Percentiles rank a stretch among this genome's conserved stretches.
phyloP scores from a whole-genome alignment of 2,329 filamentous ascomycete species.

The Tolypocladium inflatum region DNA sequence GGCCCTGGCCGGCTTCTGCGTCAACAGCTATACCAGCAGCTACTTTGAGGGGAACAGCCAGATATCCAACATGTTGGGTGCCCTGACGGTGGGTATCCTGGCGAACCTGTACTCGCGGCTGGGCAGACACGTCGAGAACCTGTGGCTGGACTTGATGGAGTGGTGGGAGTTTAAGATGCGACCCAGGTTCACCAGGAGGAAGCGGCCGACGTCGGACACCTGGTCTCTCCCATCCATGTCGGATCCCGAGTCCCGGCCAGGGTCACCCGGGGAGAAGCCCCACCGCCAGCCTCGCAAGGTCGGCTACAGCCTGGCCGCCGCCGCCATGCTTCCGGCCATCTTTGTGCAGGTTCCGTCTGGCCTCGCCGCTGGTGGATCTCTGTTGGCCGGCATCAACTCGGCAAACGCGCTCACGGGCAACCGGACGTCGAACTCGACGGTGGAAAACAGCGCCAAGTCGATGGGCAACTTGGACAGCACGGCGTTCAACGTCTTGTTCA shows the following conservation, averaged over 20 bases:
- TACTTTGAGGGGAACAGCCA: slow-evolving; percentile 63
- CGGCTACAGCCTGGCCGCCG: slow-evolving; percentile 72
- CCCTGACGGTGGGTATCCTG: slow-evolving; percentile 64
- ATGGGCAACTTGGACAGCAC: slow-evolving; percentile 29
- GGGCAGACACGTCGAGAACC: slow-evolving; percentile 49
- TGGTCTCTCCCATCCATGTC: slow-evolving; percentile 20
- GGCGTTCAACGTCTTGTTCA: slow-evolving; percentile 44
- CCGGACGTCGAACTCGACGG: slow-evolving; percentile 12
- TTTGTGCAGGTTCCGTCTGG: slow-evolving; percentile 61
- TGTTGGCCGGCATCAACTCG: slow-evolving; percentile 46
- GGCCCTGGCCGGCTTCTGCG: slow-evolving; percentile 62
- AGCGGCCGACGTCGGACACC: slow-evolving; percentile 15
- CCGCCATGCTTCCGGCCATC: slow-evolving; percentile 78
- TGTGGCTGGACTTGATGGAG: slow-evolving; percentile 34
- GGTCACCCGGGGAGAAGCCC: slow-evolving; percentile 10
- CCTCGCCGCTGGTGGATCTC: slow-evolving; percentile 49
- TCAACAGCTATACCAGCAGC: slow-evolving; percentile 62
- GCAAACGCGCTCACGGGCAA: slow-evolving; percentile 45
- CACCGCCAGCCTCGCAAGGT: slow-evolving; percentile 30
- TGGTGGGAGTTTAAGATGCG: slow-evolving; percentile 40
- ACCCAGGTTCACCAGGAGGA: slow-evolving; percentile 20
- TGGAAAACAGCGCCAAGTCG: slow-evolving; percentile 3
- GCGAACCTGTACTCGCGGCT: slow-evolving; percentile 71
- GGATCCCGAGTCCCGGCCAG: slow-evolving; percentile 22
- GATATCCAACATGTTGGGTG: slow-evolving; percentile 68